These are phyloP conservation scores for Sarocladiaceae sp. DNA, from an alignment of 2,329 filamentous ascomycete genomes.

Conservation along the genomic window DNA sequence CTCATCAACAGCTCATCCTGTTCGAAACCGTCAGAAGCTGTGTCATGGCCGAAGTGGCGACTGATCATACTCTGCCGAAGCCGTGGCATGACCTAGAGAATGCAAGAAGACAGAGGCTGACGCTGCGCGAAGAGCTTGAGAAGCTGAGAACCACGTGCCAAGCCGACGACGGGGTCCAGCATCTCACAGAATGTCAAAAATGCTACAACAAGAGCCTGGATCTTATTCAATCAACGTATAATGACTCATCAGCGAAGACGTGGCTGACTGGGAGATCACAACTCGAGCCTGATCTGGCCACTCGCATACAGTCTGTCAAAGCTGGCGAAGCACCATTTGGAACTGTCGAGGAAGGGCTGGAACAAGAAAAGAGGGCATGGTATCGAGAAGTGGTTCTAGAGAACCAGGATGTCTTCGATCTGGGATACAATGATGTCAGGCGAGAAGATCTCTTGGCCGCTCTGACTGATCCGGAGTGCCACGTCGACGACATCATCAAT, in stretches of 20 bases:
- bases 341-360: conserved; percentile 45
- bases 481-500: conserved; percentile 31
- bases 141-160: conserved; percentile 38
- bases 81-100: conserved; percentile 35
- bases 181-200: conserved; percentile 40
- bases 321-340: conserved; percentile 25
- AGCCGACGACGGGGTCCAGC: conserved; percentile 30
- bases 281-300: not conserved
- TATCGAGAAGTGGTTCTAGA: conserved; percentile 41
- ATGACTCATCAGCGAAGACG: not conserved
- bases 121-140: conserved; percentile 37
- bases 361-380: conserved; percentile 49
- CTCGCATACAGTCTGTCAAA: not conserved
- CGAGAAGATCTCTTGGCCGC: conserved; percentile 29
- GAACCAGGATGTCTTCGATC: conserved; percentile 33
- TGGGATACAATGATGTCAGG: conserved; percentile 23
- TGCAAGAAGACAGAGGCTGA: conserved; percentile 24
- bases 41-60: conserved; percentile 11
- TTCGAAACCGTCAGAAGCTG: not conserved
- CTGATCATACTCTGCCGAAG: conserved; percentile 27
- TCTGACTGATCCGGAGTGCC: conserved; percentile 32
- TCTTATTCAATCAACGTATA: conserved; percentile 27
- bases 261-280: conserved; percentile 43
- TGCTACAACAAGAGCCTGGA: conserved; percentile 46
- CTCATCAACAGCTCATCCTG: not conserved